phyloP scores from a whole-genome alignment of 345 rosid species.

The Acer yangbiense region DNA sequence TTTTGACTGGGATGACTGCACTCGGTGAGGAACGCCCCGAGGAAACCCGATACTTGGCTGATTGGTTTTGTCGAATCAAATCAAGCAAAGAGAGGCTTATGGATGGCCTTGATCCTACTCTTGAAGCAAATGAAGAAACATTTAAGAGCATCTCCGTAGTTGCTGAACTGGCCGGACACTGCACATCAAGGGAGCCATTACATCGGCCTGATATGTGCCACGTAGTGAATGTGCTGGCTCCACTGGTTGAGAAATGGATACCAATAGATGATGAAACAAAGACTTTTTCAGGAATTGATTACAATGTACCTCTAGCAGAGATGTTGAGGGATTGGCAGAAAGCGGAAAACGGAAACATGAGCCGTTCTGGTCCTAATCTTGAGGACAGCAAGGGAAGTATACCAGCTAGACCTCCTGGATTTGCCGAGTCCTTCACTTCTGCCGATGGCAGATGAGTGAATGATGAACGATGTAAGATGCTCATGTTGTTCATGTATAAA shows the following conservation, averaged over 20 bases:
- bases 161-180: conserved; percentile 53
- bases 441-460: conserved; percentile 39
- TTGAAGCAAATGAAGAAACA: conserved; percentile 36
- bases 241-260: conserved; percentile 51
- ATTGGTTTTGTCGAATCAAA: conserved; percentile 54
- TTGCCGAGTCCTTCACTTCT: conserved; percentile 48
- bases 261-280: conserved; percentile 34
- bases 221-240: conserved; percentile 43
- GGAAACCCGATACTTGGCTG: conserved; percentile 49
- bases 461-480: neutral
- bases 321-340: conserved; percentile 55
- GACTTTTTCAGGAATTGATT: conserved; percentile 33
- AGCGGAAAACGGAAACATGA: conserved; percentile 26
- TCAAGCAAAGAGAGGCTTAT: conserved; percentile 41
- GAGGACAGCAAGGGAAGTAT: conserved; percentile 44
- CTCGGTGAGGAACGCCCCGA: conserved; percentile 51
- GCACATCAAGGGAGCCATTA: conserved; percentile 52
- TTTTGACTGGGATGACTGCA: conserved; percentile 49
- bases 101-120: conserved; percentile 38
- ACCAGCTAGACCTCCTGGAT: conserved; percentile 43
- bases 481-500: neutral
- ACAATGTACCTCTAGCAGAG: conserved; percentile 41
- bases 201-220: conserved; percentile 60
- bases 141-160: conserved; percentile 35
- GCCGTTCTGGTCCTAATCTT: conserved; percentile 16